These are phyloP conservation scores for Rhizodiscina lignyota DNA, from an alignment of 495 filamentous ascomycete species.

Conservation along the genomic window DNA sequence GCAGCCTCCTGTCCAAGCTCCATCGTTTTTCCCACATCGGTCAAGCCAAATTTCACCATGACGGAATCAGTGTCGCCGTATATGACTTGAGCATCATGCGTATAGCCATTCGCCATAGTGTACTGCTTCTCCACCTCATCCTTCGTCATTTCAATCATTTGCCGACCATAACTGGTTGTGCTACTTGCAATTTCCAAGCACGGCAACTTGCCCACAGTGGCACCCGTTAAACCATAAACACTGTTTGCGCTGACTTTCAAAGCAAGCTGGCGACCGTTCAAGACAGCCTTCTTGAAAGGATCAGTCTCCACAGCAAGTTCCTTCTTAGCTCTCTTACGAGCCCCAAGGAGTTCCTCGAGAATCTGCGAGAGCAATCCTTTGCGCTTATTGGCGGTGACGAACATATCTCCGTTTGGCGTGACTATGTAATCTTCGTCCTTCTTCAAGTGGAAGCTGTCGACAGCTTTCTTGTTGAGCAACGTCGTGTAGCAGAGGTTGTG, in stretches of 20 bases:
- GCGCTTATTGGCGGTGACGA: constrained; percentile 70
- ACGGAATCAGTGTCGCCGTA: constrained; percentile 99
- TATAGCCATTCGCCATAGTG: constrained; percentile 84
- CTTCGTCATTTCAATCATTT: constrained; percentile 98
- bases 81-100: constrained; percentile 86
- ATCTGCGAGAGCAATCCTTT: constrained; percentile 92
- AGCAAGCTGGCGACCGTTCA: constrained; percentile 94
- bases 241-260: constrained; percentile 95
- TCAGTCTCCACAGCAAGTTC: constrained; percentile 86
- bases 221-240: constrained; percentile 94
- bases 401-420: constrained; percentile 87
- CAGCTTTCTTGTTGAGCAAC: constrained; percentile 59
- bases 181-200: constrained; percentile 92
- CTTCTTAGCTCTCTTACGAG: constrained; percentile 84
- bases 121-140: constrained; percentile 79
- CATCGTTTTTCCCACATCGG: constrained; percentile 74
- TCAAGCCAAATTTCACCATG: constrained; percentile 96
- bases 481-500: constrained; percentile 99
- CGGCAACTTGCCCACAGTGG: constrained; percentile 86
- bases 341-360: constrained; percentile 76
- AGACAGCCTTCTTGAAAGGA: constrained; percentile 89
- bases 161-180: constrained; percentile 85
- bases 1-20: constrained; percentile 86
- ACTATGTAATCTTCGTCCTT: constrained; percentile 93
- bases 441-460: constrained; percentile 53